Conservation (phyloP, 2,329 filamentous ascomycete genomes). For the Laburnicola sp. region DNA sequence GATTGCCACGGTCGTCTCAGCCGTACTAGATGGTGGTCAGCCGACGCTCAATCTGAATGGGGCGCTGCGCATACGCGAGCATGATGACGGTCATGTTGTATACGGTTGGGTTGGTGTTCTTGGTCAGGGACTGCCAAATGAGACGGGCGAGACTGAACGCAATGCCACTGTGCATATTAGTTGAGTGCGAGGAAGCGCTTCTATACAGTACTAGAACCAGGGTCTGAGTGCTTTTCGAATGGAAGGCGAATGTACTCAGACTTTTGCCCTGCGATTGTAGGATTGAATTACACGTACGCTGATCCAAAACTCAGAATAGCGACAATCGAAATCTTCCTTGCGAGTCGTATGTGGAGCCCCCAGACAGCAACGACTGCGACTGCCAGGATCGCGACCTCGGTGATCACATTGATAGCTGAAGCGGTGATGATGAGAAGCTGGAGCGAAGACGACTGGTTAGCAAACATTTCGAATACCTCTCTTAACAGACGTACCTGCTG, state of each 20-base stretch:
- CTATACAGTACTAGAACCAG: too few relatives aligned
- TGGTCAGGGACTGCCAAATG: slow-evolving; percentile 7
- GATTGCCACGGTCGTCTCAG: slow-evolving; percentile 7
- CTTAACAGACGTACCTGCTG: slow-evolving; percentile 1
- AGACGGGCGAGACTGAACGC: slow-evolving; percentile 5
- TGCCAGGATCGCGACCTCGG: slow-evolving; percentile 3
- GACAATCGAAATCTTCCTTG: slow-evolving; percentile 1
- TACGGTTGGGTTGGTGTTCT: slow-evolving; percentile 7
- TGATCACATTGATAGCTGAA: slow-evolving; percentile 6
- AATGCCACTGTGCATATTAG: slow-evolving; percentile 1
- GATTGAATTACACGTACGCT: background rate
- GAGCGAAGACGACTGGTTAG: background rate
- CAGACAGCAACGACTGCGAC: slow-evolving; percentile 6
- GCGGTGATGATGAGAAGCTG: slow-evolving; percentile 5
- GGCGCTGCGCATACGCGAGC: background rate
- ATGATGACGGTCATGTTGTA: slow-evolving; percentile 10
- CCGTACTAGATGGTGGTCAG: background rate
- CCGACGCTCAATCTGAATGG: background rate
- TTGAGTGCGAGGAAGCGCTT: too few relatives aligned
- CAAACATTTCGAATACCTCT: background rate
- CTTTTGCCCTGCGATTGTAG: too few relatives aligned
- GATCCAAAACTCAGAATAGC: slow-evolving; percentile 6
- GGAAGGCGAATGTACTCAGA: too few relatives aligned
- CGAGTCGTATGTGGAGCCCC: slow-evolving; percentile 6
- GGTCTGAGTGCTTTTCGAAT: too few relatives aligned